Base-by-base conservation (phyloP, 73 alveolate genomes). In the Blepharisma japonicum region DNA sequence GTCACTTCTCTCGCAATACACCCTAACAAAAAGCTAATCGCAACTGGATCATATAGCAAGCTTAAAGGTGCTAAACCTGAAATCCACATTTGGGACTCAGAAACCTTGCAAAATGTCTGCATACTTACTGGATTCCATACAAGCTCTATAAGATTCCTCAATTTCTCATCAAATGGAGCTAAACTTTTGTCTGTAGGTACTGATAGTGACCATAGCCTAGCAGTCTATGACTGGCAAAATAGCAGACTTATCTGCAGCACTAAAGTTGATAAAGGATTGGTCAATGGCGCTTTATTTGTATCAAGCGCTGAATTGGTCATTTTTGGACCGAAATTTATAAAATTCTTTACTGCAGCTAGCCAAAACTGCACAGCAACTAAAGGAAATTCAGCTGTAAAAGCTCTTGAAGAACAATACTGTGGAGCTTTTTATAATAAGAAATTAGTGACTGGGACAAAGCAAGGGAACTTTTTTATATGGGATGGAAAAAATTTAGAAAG, bases 11-110 rank as follows among this genome's bases (percentile, higher is more conserved):
- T 96, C 79, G 97, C 95, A 45, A 81, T 96, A 51, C 98, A 93
- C 81, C 99, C 99, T 9, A 85, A 87, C 71, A 86, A 87, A 83
- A 78, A 81, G 48, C 92, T 89, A 77, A 93, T 87, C 6, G 99
- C 99, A 18, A 96, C 99, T 45, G 99, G 99, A 4, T 89, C 94
- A 87, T 91, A 84, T 93, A 98, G 98, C 0, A 91, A 89, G 18
- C 89, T 91, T 78, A 88, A 91, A 89, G 87, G 96, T 79, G 86
- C 74, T 14, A 61, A 61, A 5, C 14, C 95, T 55, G 98, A 93
- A 82, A 79, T 96, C 50, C 95, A 83, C 79, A 95, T 96, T 51
- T 96, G 99, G 99, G 96, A 95, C 71, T 88, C 86, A 4, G 85
- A 86, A 27, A 90, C 97, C 50, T 46, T 68, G 71, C 90, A 83